Conservation (phyloP, 2,329 filamentous ascomycete species). For the Claviceps sorghi region DNA sequence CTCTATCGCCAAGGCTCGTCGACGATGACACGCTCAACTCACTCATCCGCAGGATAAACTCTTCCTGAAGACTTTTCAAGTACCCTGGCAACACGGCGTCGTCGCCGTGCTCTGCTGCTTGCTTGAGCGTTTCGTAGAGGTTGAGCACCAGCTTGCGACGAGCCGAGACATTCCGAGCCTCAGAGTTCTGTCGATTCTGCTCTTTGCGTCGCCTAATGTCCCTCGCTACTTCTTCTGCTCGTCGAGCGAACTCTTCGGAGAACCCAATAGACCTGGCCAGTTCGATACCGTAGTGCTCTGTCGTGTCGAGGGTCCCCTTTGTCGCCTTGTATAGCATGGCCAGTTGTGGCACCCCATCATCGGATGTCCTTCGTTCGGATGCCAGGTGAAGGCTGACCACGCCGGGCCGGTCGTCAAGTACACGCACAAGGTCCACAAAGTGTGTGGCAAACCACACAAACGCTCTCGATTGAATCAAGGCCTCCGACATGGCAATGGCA, state of each 20-base stretch:
- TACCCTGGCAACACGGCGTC: constrained; percentile 38
- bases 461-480: constrained; percentile 62
- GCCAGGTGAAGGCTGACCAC: constrained; percentile 73
- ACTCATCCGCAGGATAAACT: constrained; percentile 61
- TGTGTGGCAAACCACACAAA: constrained; percentile 91
- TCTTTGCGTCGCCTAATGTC: constrained; percentile 44
- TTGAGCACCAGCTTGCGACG: constrained; percentile 60
- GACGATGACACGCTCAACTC: constrained; percentile 33
- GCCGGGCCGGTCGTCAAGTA: constrained; percentile 59
- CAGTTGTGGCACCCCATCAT: constrained; percentile 44
- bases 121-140: constrained; percentile 55
- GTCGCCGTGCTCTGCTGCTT: constrained; percentile 49
- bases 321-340: constrained; percentile 79
- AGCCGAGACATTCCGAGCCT: constrained; percentile 42
- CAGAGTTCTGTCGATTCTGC: constrained; percentile 42
- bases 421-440: constrained; percentile 67
- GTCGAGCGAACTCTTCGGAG: constrained; percentile 49
- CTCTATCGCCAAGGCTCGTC: background rate
- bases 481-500: constrained; percentile 79
- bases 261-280: constrained; percentile 64
- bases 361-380: constrained; percentile 43
- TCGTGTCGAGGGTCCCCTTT: constrained; percentile 53
- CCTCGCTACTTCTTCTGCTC: constrained; percentile 51
- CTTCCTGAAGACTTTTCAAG: constrained; percentile 38
- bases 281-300: constrained; percentile 65